Evolutionary conservation across 139 green algal species (phyloP).

Genomic region (Medakamo hakoo): DNA sequence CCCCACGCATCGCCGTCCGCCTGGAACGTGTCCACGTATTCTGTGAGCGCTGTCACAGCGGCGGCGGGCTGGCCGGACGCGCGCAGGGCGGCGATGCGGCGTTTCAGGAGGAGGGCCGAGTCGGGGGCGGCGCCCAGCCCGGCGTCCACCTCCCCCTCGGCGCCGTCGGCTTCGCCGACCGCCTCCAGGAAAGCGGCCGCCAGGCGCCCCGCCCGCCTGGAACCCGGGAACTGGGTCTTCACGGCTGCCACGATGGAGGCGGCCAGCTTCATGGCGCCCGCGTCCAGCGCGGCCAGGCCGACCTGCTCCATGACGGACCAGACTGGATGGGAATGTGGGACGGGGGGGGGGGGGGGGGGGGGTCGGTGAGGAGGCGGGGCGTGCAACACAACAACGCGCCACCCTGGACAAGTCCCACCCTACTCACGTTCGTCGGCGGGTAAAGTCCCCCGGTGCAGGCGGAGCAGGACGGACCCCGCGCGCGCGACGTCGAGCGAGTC

Average conservation of each 20-base stretch:
- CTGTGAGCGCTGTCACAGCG: neutral
- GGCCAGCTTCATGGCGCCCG: too few species aligned
- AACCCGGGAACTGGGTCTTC: neutral
- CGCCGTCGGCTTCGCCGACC: neutral
- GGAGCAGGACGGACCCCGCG: neutral
- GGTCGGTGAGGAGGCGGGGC: neutral
- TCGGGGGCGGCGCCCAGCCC: neutral
- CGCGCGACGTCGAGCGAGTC: neutral
- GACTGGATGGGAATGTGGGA: neutral
- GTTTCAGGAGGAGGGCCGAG: neutral
- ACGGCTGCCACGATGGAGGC: neutral
- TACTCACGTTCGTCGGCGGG: neutral
- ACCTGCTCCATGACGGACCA: neutral
- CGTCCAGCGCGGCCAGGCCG: neutral
- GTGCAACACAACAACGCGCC: neutral
- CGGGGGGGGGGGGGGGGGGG: too few species aligned
- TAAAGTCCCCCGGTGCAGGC: neutral
- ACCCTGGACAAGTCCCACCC: neutral
- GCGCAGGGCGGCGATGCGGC: neutral
- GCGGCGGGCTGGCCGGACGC: neutral
- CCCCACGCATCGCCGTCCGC: neutral
- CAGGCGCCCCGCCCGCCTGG: neutral
- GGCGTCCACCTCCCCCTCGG: neutral
- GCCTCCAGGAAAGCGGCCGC: neutral
- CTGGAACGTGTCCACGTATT: neutral